These are phyloP conservation scores for Saposhnikovia divaricata DNA, from an alignment of 129 eudicot species.

Conservation along the genomic window DNA sequence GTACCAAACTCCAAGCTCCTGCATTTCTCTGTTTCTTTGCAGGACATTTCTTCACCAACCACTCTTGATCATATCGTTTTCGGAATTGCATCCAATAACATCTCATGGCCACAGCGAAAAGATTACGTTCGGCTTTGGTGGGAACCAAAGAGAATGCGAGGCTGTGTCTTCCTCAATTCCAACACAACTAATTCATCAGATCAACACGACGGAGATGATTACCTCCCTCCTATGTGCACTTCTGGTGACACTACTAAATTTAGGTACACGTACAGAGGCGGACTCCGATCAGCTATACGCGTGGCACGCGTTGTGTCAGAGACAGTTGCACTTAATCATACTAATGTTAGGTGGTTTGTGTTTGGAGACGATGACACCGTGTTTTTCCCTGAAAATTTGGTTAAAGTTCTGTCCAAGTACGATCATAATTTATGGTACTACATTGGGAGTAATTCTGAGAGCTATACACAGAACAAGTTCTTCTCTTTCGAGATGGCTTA, in stretches of 20 bases:
- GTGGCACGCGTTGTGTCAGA: slow-evolving; percentile 68
- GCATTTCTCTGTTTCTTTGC: slow-evolving; percentile 15
- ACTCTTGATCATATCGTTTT: slow-evolving; percentile 56
- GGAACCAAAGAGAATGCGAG: slow-evolving; percentile 54
- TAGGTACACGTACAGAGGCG: slow-evolving; percentile 54
- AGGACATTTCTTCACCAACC: slow-evolving; percentile 25
- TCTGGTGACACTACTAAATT: slow-evolving; percentile 61
- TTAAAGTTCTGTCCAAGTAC: slow-evolving; percentile 57
- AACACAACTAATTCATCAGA: slow-evolving; percentile 7
- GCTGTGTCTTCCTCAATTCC: slow-evolving; percentile 51
- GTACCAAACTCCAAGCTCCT: slow-evolving; percentile 20
- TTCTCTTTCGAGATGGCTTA: slow-evolving; percentile 72
- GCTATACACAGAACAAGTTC: slow-evolving; percentile 38
- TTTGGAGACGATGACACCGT: slow-evolving; percentile 83
- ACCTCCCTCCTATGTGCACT: slow-evolving; percentile 52
- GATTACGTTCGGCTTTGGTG: slow-evolving; percentile 69
- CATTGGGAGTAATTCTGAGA: slow-evolving; percentile 68
- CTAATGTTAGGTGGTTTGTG: slow-evolving; percentile 76
- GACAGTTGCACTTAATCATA: slow-evolving; percentile 54
- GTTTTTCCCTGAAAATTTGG: slow-evolving; percentile 68
- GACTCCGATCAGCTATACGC: slow-evolving; percentile 67
- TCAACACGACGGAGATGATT: slow-evolving; percentile 13
- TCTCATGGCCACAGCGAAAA: slow-evolving; percentile 47
- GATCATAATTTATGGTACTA: slow-evolving; percentile 64
- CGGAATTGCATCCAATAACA: slow-evolving; percentile 61